Evolutionary conservation across 2,329 filamentous ascomycete species (phyloP), one percentile per base, ranked within the genome.

Genomic region (Plectosphaerella sp.): DNA sequence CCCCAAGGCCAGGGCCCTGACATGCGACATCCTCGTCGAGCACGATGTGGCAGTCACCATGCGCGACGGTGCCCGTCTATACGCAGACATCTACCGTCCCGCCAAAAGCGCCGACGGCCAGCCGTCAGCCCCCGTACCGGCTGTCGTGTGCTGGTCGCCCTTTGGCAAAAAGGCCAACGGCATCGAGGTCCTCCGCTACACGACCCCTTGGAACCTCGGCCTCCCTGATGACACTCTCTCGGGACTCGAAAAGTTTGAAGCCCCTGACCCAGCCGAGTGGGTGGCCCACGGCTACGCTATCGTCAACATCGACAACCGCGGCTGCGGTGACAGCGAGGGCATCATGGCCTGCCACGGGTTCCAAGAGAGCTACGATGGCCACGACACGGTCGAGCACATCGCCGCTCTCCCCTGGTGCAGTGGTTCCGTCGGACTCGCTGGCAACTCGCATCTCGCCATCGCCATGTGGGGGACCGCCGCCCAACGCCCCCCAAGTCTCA

Each of bases 161-260:
- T 77, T 72, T 53, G 75, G 75, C 18, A 77, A 78, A 56, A 69
- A 72, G 52, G 72, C 68, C 52, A 68, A 63, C 15, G 67, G 66
- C 3, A 56, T 73, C 14, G 58, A 64, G 16, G 71, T 71, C 61
- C 60, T 72, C 3, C 62, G 49, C 7, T 51, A 67, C 2, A 72
- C 70, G 60, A 66, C 63, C 1, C 61, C 64, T 5, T 70, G 66
- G 67, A 66, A 70, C 35, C 68, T 67, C 48, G 69, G 72, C 7
- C 64, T 75, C 2, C 62, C 63, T 5, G 51, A 57, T 28, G 48
- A 42, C 20, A 56, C 54, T 5, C 45, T 60, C 14, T 58, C 56
- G 15, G 58, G 57, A 2, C 53, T 61, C 15, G 60, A 66, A 41
- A 66, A 63, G 53, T 66, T 61, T 20, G 64, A 67, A 51, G 64